Percentiles rank a stretch among this genome's conserved stretches.
phyloP scores from a whole-genome alignment of 805 yeast genomes.

The Starmera amethionina region DNA sequence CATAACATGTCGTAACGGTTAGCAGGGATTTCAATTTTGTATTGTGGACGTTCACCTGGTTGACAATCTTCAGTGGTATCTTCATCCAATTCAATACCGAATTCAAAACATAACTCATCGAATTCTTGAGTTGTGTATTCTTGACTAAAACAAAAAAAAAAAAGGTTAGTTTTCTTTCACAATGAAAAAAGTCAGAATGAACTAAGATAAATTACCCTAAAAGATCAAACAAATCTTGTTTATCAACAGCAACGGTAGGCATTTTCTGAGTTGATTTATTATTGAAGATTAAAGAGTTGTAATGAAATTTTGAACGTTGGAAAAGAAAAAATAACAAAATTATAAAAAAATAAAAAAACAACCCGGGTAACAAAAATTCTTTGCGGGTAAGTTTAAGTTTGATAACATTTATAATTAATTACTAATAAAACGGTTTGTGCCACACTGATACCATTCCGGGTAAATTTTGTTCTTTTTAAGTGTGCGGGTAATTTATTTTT shows the following conservation, averaged over 20 bases:
- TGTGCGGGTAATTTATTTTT: too few species aligned
- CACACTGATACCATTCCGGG: too few species aligned
- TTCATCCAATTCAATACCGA: constrained; percentile 96
- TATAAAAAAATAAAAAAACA: too few species aligned
- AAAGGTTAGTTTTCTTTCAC: constrained; percentile 14
- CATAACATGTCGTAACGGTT: constrained; percentile 98
- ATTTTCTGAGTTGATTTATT: constrained; percentile 24
- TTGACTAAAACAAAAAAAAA: constrained; percentile 18
- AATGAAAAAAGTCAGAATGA: constrained; percentile 5
- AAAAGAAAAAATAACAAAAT: too few species aligned
- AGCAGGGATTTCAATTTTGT: constrained; percentile 95
- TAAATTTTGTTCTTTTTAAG: too few species aligned
- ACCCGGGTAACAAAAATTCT: too few species aligned
- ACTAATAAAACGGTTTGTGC: too few species aligned
- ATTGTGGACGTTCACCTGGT: constrained; percentile 88
- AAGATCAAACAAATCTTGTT: constrained; percentile 79
- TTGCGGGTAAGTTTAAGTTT: too few species aligned
- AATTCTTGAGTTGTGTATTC: constrained; percentile 78
- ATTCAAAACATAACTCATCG: constrained; percentile 94
- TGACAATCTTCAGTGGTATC: constrained; percentile 77
- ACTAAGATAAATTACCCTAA: constrained; percentile 35
- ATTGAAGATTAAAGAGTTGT: too few species aligned
- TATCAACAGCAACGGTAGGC: constrained; percentile 97
- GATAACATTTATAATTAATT: too few species aligned
- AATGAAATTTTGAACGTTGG: too few species aligned